Evolutionary conservation across 2,329 filamentous ascomycete genomes (phyloP).

Genomic region (Eutypella sp.): DNA sequence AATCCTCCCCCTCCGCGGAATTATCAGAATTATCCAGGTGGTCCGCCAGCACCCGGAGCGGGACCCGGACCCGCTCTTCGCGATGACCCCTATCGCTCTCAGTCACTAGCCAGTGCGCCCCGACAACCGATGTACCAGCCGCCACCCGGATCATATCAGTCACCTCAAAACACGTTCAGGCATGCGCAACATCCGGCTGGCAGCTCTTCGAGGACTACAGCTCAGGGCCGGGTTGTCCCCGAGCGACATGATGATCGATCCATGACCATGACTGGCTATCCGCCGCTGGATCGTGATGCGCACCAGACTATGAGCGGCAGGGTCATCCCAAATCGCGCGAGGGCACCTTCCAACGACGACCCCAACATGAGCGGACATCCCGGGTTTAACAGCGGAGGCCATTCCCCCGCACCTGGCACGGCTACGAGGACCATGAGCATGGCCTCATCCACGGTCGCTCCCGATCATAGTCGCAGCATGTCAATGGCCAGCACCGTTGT

Average conservation of each 20-base stretch:
- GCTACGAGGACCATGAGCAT: slow-evolving; percentile 59
- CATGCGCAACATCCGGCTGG: slow-evolving; percentile 74
- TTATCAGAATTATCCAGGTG: slow-evolving; percentile 33
- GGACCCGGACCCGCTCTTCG: slow-evolving; percentile 58
- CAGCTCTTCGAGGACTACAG: slow-evolving; percentile 70
- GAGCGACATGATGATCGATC: slow-evolving; percentile 88
- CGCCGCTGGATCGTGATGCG: slow-evolving; percentile 66
- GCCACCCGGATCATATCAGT: slow-evolving; percentile 53
- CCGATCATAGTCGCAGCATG: slow-evolving; percentile 63
- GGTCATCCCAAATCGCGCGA: slow-evolving; percentile 70
- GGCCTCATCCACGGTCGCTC: slow-evolving; percentile 46
- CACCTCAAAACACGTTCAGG: slow-evolving; percentile 71
- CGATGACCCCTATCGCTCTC: slow-evolving; percentile 82
- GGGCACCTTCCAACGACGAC: slow-evolving; percentile 41
- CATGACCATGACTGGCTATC: slow-evolving; percentile 90
- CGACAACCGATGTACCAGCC: slow-evolving; percentile 69
- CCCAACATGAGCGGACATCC: slow-evolving; percentile 29
- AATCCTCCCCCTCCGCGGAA: slow-evolving; percentile 51
- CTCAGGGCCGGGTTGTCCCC: slow-evolving; percentile 85
- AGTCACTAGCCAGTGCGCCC: slow-evolving; percentile 76
- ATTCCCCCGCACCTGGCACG: slow-evolving; percentile 43
- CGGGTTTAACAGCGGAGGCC: slow-evolving; percentile 34
- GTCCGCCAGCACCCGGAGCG: not conserved
- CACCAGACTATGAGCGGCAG: slow-evolving; percentile 93
- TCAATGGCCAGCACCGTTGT: slow-evolving; percentile 86